Percentiles rank a stretch among this genome's conserved stretches.
phyloP scores from a whole-genome alignment of 2,329 filamentous ascomycete genomes.

The Malbranchea zuffiana region DNA sequence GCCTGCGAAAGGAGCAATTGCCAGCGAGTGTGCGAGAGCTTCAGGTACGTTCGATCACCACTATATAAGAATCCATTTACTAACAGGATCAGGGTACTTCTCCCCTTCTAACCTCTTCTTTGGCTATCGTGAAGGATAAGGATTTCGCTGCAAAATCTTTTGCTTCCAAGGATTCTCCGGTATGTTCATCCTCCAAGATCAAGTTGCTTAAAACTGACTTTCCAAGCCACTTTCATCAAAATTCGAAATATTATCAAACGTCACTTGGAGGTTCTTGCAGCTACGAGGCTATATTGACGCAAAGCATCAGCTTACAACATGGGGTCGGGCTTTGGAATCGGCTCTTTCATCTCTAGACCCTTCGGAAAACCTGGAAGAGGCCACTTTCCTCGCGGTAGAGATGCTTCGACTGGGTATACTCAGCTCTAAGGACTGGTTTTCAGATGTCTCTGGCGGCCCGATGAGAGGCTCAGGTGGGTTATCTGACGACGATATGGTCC shows the following conservation, averaged over 20 bases:
- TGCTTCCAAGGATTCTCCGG: constrained; percentile 41
- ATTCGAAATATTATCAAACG: constrained; percentile 62
- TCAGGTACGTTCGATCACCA: constrained; percentile 11
- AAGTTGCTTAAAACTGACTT: constrained; percentile 4
- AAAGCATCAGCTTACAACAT: constrained; percentile 66
- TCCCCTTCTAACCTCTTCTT: constrained; percentile 28
- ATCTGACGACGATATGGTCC: background rate
- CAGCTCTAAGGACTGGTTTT: constrained; percentile 56
- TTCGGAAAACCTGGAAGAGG: constrained; percentile 55
- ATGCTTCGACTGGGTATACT: constrained; percentile 69
- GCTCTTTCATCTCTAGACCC: constrained; percentile 55
- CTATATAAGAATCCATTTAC: background rate
- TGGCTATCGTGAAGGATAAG: constrained; percentile 57
- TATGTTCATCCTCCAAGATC: constrained; percentile 17
- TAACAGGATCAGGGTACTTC: constrained; percentile 10
- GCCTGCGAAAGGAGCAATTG: constrained; percentile 49
- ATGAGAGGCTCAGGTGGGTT: constrained; percentile 44
- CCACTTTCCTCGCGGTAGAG: constrained; percentile 73
- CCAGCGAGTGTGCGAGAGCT: constrained; percentile 33
- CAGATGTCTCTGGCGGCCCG: constrained; percentile 46
- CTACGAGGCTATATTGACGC: constrained; percentile 73
- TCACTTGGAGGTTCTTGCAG: constrained; percentile 80
- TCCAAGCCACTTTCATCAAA: constrained; percentile 46
- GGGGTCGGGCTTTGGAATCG: constrained; percentile 68
- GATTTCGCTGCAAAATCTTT: constrained; percentile 62